Evolutionary conservation across 2,329 filamentous ascomycete genomes (phyloP).

Genomic region (Cryphonectria radicalis): DNA sequence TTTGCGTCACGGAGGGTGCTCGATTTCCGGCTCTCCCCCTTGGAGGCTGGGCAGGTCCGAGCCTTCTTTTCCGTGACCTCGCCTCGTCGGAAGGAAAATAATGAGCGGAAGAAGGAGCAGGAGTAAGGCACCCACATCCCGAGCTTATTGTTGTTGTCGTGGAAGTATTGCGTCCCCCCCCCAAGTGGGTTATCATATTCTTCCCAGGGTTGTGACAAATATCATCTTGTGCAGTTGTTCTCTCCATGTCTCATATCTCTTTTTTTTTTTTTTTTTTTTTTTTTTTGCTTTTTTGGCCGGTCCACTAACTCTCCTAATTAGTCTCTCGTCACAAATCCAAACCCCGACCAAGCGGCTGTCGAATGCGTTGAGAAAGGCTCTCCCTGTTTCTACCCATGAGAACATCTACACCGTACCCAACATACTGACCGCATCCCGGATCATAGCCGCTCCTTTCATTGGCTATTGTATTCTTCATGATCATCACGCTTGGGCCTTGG

Average conservation of each 20-base stretch:
- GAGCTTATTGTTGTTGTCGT: neutral
- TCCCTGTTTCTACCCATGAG: slow-evolving; percentile 60
- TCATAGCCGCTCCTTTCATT: slow-evolving; percentile 80
- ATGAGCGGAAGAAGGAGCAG: slow-evolving; percentile 22
- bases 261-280: no score
- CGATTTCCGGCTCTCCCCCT: slow-evolving; percentile 1
- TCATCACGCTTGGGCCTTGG: slow-evolving; percentile 76
- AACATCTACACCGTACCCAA: slow-evolving; percentile 99
- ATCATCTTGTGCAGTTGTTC: neutral
- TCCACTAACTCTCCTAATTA: slow-evolving; percentile 18
- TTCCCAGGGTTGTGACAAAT: neutral
- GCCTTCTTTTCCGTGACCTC: slow-evolving; percentile 24
- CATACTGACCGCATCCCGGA: slow-evolving; percentile 83
- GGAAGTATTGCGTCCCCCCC: neutral
- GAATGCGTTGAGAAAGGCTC: slow-evolving; percentile 25
- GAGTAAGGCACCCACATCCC: slow-evolving; percentile 18
- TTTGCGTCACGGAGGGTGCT: slow-evolving; percentile 7
- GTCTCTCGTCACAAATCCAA: slow-evolving; percentile 14
- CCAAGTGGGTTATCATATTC: neutral
- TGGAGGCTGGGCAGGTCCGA: slow-evolving; percentile 15
- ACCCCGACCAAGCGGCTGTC: slow-evolving; percentile 21
- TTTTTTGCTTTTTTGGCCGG: neutral
- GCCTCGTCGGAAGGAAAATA: slow-evolving; percentile 17
- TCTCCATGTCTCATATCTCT: neutral
- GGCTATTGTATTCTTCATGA: slow-evolving; percentile 89